These are phyloP conservation scores for Fraxinus paxiana DNA, from an alignment of 305 asterid species.

Conservation along the genomic window DNA sequence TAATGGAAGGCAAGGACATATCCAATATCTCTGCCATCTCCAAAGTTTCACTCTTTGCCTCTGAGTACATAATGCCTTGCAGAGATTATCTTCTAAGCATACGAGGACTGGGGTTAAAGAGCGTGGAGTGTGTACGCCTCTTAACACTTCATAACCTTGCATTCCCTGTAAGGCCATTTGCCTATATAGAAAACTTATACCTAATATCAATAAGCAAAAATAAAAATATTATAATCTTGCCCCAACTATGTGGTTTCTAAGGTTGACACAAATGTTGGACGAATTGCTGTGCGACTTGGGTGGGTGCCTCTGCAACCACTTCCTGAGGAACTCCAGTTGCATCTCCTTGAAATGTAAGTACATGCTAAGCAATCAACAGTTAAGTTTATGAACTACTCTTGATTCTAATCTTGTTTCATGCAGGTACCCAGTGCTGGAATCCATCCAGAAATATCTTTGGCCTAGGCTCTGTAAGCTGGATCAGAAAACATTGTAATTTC, in stretches of 20 bases:
- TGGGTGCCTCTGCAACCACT: slow-evolving; percentile 99
- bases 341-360: slow-evolving; percentile 88
- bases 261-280: slow-evolving; percentile 98
- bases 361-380: slow-evolving; percentile 11
- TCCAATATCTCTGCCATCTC: slow-evolving; percentile 3
- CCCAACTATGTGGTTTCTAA: slow-evolving; percentile 34
- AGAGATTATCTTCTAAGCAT: slow-evolving; percentile 87
- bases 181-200: slow-evolving; percentile 23
- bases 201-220: slow-evolving; percentile 4
- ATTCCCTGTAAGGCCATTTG: slow-evolving; percentile 66
- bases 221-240: slow-evolving; percentile 10
- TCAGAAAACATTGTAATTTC: slow-evolving; percentile 71
- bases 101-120: slow-evolving; percentile 84
- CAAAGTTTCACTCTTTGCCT: slow-evolving; percentile 2
- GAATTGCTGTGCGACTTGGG: slow-evolving; percentile 94
- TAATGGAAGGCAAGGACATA: slow-evolving; percentile 8
- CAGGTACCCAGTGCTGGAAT: slow-evolving; percentile 81
- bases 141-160: slow-evolving; percentile 86
- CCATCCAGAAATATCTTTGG: slow-evolving; percentile 89
- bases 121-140: slow-evolving; percentile 93
- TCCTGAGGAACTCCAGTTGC: slow-evolving; percentile 88
- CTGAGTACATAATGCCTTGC: slow-evolving; percentile 27
- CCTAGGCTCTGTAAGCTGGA: slow-evolving; percentile 90
- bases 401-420: slow-evolving; percentile 28
- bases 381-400: slow-evolving; percentile 13